Evolutionary conservation across 2,329 filamentous ascomycete species (phyloP).

Genomic region (Parastagonospora nodorum): DNA sequence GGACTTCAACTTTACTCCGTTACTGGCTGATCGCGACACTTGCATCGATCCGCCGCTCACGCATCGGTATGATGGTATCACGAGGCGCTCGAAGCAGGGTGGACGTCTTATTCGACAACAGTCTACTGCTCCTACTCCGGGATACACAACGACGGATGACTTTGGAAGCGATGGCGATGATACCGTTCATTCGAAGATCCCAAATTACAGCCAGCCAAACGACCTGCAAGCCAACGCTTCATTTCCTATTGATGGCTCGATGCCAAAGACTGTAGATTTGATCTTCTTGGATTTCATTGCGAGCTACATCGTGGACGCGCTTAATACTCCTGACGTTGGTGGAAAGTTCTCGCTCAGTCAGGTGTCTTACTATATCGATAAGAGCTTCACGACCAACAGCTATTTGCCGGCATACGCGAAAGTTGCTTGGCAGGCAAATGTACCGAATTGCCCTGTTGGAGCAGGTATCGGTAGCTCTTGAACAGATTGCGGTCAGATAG

Average conservation of each 20-base stretch:
- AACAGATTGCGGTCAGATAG: not conserved
- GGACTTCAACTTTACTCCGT: constrained; percentile 45
- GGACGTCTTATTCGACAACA: constrained; percentile 58
- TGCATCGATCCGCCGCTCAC: constrained; percentile 56
- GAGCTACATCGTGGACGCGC: constrained; percentile 41
- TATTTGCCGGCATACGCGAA: constrained; percentile 50
- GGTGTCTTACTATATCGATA: constrained; percentile 46
- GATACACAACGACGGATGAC: constrained; percentile 62
- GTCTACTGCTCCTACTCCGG: constrained; percentile 49
- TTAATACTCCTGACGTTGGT: constrained; percentile 41
- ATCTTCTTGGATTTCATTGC: constrained; percentile 60
- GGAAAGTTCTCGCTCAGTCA: constrained; percentile 35
- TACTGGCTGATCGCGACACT: constrained; percentile 49
- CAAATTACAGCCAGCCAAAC: constrained; percentile 54
- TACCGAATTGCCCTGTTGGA: constrained; percentile 48
- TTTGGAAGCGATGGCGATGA: constrained; percentile 64
- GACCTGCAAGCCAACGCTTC: constrained; percentile 58
- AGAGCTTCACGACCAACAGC: constrained; percentile 50
- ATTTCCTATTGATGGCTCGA: constrained; percentile 51
- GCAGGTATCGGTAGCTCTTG: constrained; percentile 32
- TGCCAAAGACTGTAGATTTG: constrained; percentile 56
- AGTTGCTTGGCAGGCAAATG: constrained; percentile 47
- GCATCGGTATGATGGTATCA: constrained; percentile 27
- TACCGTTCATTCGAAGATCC: constrained; percentile 57
- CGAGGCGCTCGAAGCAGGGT: constrained; percentile 35